Base-by-base conservation (phyloP, 805 yeast genomes). In the Kazachstania viticola region DNA sequence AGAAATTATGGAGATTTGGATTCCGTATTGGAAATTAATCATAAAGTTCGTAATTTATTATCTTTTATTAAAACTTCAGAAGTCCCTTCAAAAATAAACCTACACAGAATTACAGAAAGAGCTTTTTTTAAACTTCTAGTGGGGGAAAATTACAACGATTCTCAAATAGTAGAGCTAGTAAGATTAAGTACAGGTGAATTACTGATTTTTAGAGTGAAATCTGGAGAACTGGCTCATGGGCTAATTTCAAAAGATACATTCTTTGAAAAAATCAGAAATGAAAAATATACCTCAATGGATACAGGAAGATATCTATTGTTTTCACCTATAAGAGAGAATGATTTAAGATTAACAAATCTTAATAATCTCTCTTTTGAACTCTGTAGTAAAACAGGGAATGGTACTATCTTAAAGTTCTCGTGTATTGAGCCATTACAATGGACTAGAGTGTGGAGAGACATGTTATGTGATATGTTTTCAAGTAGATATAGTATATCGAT, bases 271-370 rank as follows among this genome's bases (percentile, higher is more conserved):
- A 7, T 19, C 22, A 8, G 7, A 19, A 7, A 34, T 6, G 35
- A 36, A 23, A 35, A 41, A 12, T 36, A 33, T 25, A 27, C 33
- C 3, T 18, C 38, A 25, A 29, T 45, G 21, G 38, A 43, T 28
- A 15, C 51, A 12, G 55, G 55, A 1, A 48, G 51, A 33, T 38
- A 47, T 3, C 34, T 54, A 23, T 28, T 54, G 2, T 53, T 54
- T 32, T 48, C 48, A 14, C 34, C 47, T 5, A 25, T 54, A 7
- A 42, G 48, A 30, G 33, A 38, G 13, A 38, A 35, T 15, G 55
- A 53, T 30, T 36, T 54, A 16, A 34, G 29, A 15, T 31, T 53
- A 4, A 13, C 34, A 8, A 33, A 35, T 5, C 26, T 27, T 17
- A 17, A 36, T 1, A 29, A 30, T 1, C 25, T 30, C 11, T 40